phyloP scores from a whole-genome alignment of 2,329 filamentous ascomycete species.

The Colletotrichum lentis region DNA sequence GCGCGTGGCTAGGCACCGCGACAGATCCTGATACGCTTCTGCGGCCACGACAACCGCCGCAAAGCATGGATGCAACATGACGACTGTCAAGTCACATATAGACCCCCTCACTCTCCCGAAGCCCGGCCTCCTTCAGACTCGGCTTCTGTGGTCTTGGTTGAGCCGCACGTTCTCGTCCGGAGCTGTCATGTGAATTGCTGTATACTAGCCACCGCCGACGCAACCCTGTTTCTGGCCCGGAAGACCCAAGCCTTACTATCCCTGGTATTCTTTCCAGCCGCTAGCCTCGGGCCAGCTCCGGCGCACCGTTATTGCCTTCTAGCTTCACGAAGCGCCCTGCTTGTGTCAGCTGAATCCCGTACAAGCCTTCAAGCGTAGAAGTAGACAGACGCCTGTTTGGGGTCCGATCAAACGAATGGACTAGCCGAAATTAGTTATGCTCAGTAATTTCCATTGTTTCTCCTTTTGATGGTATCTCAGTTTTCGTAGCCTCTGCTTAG shows the following conservation, averaged over 20 bases:
- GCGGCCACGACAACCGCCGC: conserved; percentile 23
- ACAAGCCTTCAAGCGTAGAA: not conserved
- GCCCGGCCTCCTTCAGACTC: not conserved
- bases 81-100: conserved; percentile 27
- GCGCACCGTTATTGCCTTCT: not conserved
- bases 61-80: conserved; percentile 17
- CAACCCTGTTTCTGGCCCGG: not conserved
- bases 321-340: not conserved
- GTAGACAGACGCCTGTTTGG: no score
- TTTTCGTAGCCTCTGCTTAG: conserved; percentile 29
- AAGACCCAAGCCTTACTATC: not conserved
- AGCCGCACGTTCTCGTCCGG: conserved; percentile 2
- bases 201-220: conserved; percentile 17
- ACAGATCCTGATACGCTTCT: conserved; percentile 32
- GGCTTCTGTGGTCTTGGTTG: conserved; percentile 1
- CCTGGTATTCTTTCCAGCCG: not conserved
- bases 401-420: not conserved
- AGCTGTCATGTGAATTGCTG: conserved; percentile 4
- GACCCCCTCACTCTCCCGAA: conserved; percentile 17
- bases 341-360: not conserved
- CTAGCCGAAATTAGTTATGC: not conserved
- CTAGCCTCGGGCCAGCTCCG: not conserved
- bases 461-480: conserved; percentile 36
- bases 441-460: conserved; percentile 30
- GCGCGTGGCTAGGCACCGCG: not conserved